These are phyloP conservation scores for Globisporangium acanthophoron DNA, from an alignment of 352 stramenopile species.

Conservation along the genomic window DNA sequence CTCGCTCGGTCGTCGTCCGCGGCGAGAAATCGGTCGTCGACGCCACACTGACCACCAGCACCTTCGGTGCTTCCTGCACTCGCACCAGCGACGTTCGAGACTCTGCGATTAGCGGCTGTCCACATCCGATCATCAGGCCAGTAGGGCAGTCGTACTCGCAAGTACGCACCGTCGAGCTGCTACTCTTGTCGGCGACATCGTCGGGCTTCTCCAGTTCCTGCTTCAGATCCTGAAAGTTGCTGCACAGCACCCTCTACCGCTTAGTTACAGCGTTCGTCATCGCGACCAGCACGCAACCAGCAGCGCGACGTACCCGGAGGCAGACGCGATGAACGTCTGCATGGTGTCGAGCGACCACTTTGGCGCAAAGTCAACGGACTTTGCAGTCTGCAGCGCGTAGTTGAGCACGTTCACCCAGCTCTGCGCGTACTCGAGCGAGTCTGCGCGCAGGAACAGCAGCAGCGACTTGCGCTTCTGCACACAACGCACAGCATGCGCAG, in stretches of 20 bases:
- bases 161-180: conserved; percentile 5
- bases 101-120: too few species aligned
- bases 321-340: conserved; percentile 65
- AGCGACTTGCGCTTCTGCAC: conserved; percentile 69
- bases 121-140: too few species aligned
- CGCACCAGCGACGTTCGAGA: neutral
- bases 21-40: conserved; percentile 21
- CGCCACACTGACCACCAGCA: conserved; percentile 60
- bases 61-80: conserved; percentile 25
- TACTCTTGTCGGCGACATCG: neutral
- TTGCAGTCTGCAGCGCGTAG: conserved; percentile 66
- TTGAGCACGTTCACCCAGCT: conserved; percentile 80
- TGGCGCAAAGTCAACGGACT: conserved; percentile 53
- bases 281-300: neutral
- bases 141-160: neutral
- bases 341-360: conserved; percentile 69
- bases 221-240: conserved; percentile 16
- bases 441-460: conserved; percentile 73
- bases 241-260: neutral
- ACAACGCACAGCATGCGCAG: neutral
- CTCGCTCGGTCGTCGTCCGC: conserved; percentile 30
- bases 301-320: conserved; percentile 29
- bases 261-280: neutral
- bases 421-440: conserved; percentile 60
- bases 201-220: conserved; percentile 7